Conservation (phyloP, 1,139 yeast genomes). For the Wickerhamiella infanticola region DNA sequence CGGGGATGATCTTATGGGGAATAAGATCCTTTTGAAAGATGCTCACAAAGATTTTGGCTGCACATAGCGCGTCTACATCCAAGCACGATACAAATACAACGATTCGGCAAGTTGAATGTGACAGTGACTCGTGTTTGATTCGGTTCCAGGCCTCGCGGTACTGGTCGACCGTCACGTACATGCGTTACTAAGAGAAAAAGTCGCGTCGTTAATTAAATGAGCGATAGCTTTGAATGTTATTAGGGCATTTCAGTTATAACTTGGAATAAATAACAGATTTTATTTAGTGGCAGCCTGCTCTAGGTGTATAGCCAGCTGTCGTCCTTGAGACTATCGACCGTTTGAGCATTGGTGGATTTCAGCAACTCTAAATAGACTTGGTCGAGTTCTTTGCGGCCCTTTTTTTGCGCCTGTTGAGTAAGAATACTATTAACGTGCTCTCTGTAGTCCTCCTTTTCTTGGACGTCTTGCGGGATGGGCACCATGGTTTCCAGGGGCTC, state of each 20-base stretch:
- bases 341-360: background rate
- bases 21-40: constrained; percentile 67
- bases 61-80: constrained; percentile 84
- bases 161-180: constrained; percentile 15
- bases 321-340: constrained; percentile 1
- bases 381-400: background rate
- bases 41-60: constrained; percentile 59
- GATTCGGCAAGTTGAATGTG: constrained; percentile 81
- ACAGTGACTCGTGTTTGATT: constrained; percentile 25
- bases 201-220: too few relatives aligned
- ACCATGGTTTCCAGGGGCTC: constrained; percentile 1
- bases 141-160: constrained; percentile 13
- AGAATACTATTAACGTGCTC: background rate
- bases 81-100: constrained; percentile 83
- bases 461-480: background rate
- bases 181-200: constrained; percentile 1
- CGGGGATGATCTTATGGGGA: constrained; percentile 80
- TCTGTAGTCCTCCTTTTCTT: background rate
- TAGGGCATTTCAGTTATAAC: too few relatives aligned
- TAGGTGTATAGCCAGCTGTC: constrained; percentile 7
- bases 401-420: background rate
- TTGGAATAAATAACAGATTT: too few relatives aligned
- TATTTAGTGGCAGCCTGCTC: background rate
- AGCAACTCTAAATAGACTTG: background rate
- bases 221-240: too few relatives aligned